These are phyloP conservation scores for Scutellaria baicalensis DNA, from an alignment of 257 asterid genomes.

Conservation along the genomic window DNA sequence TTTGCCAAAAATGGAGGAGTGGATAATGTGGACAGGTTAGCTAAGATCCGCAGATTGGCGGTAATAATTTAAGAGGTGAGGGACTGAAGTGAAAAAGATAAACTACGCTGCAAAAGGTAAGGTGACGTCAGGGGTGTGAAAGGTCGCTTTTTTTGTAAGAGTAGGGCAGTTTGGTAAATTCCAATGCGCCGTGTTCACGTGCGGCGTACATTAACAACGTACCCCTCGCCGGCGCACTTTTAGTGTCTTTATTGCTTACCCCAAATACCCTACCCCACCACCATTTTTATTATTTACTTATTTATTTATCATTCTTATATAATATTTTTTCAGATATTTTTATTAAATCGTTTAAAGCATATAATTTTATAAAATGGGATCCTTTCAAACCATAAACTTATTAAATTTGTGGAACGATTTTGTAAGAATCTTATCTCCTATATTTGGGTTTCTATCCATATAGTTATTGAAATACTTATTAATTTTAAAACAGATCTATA, in stretches of 20 bases:
- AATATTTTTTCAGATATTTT: too few species aligned
- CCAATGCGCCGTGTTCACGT: not conserved
- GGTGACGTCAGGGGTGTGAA: not conserved
- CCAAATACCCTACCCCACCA: not conserved
- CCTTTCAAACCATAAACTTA: too few species aligned
- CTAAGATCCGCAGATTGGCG: not conserved
- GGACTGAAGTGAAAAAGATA: not conserved
- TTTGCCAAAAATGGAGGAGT: not conserved
- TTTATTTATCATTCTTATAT: too few species aligned
- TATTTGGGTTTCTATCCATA: too few species aligned
- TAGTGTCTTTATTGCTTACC: not conserved
- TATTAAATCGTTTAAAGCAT: too few species aligned
- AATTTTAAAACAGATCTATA: too few species aligned
- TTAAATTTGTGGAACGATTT: too few species aligned
- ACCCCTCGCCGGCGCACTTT: not conserved
- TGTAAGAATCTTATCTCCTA: too few species aligned
- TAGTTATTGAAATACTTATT: too few species aligned
- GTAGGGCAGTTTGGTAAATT: not conserved
- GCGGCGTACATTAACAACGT: not conserved
- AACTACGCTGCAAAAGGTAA: not conserved
- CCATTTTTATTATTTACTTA: not conserved
- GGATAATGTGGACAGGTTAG: not conserved
- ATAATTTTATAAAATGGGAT: too few species aligned
- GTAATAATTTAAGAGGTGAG: not conserved
- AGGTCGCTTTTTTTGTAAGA: not conserved